Percentiles rank a stretch among this genome's conserved stretches.
phyloP scores from a whole-genome alignment of 352 stramenopile genomes.

The Phytophthora syringae region DNA sequence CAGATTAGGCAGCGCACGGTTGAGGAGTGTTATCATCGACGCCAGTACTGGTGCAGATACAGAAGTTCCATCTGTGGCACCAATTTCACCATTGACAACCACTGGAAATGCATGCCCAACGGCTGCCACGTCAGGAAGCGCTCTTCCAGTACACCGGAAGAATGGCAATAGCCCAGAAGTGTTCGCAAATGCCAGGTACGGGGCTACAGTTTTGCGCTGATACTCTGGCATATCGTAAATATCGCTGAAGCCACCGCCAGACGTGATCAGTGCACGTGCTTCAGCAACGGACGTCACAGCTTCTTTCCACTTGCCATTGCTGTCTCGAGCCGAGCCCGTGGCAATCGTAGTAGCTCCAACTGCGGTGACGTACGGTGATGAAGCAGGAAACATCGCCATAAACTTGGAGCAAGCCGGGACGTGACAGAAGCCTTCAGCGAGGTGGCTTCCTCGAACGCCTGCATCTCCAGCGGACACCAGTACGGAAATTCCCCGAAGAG shows the following conservation, averaged over 20 bases:
- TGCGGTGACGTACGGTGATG: slow-evolving; percentile 75
- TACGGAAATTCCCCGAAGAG: slow-evolving; percentile 67
- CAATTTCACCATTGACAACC: slow-evolving; percentile 57
- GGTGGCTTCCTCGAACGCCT: slow-evolving; percentile 58
- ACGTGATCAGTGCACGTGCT: slow-evolving; percentile 68
- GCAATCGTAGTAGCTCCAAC: slow-evolving; percentile 68
- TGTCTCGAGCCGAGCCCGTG: slow-evolving; percentile 6
- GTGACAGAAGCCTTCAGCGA: slow-evolving; percentile 55
- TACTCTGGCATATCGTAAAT: slow-evolving; percentile 59
- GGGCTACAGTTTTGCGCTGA: slow-evolving; percentile 45
- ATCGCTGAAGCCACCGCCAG: slow-evolving; percentile 73
- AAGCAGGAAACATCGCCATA: slow-evolving; percentile 71
- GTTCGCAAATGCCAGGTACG: slow-evolving; percentile 43
- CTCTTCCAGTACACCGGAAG: slow-evolving; percentile 56
- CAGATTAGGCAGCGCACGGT: slow-evolving; percentile 47
- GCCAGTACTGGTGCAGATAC: slow-evolving; percentile 75
- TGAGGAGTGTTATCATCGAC: slow-evolving; percentile 68
- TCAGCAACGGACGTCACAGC: slow-evolving; percentile 51
- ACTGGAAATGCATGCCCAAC: slow-evolving; percentile 73
- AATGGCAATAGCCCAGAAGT: slow-evolving; percentile 27
- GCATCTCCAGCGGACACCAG: slow-evolving; percentile 74
- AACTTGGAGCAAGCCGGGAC: slow-evolving; percentile 53
- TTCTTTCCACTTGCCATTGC: slow-evolving; percentile 49
- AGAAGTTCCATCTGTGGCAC: slow-evolving; percentile 71
- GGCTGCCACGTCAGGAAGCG: slow-evolving; percentile 70